A percentile compares a stretch with the other conserved stretches of the same genome.
phyloP scores from a whole-genome alignment of 495 filamentous ascomycete genomes.

The Oidiodendron maius region DNA sequence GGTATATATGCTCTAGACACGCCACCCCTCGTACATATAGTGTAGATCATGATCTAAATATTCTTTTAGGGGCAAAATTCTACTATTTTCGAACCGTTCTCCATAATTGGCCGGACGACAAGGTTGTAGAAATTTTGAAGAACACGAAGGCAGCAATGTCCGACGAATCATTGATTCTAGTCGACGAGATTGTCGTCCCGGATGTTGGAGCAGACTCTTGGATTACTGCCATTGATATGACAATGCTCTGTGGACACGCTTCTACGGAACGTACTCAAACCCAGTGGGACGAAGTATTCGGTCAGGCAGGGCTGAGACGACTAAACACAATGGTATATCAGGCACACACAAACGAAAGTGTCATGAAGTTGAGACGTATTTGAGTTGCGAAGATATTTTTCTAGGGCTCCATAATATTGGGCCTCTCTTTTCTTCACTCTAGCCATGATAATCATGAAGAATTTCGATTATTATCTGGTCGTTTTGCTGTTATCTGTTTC shows the following conservation, averaged over 20 bases:
- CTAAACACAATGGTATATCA: background rate
- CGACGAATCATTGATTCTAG: slow-evolving; percentile 29
- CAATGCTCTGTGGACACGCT: slow-evolving; percentile 31
- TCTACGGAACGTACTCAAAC: slow-evolving; percentile 7
- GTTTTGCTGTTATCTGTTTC: too few species aligned
- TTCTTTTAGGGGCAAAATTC: slow-evolving; percentile 22
- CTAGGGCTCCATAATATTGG: too few species aligned
- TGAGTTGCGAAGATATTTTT: too few species aligned
- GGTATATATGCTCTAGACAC: slow-evolving; percentile 16
- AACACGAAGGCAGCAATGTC: slow-evolving; percentile 28
- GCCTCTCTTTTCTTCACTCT: too few species aligned
- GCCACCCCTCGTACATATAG: too few species aligned
- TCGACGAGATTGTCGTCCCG: slow-evolving; percentile 36
- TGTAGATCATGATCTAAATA: background rate
- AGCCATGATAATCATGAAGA: too few species aligned
- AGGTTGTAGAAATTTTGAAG: slow-evolving; percentile 12
- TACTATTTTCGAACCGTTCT: slow-evolving; percentile 29
- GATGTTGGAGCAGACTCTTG: slow-evolving; percentile 28
- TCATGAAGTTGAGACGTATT: background rate
- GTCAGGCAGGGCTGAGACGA: background rate
- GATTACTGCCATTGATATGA: slow-evolving; percentile 28
- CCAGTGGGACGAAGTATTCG: background rate
- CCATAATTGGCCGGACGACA: slow-evolving; percentile 21
- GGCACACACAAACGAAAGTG: background rate
- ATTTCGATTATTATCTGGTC: too few species aligned